These are phyloP conservation scores for Fusarium sp. DNA, from an alignment of 2,329 filamentous ascomycete genomes.

Conservation along the genomic window DNA sequence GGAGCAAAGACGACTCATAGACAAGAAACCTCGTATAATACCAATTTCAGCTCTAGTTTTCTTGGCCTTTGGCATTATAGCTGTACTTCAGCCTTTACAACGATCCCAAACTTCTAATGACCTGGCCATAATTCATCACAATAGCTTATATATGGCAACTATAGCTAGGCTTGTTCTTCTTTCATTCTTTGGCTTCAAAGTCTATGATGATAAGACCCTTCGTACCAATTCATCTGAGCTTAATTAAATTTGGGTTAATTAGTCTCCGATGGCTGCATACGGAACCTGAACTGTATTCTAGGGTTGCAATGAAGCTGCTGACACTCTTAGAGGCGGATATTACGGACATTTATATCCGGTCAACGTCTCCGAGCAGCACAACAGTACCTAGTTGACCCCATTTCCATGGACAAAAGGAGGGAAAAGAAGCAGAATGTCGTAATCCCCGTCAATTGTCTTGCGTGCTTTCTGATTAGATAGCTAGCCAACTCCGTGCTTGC, in stretches of 20 bases:
- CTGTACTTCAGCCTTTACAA: neutral
- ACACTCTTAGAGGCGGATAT: neutral
- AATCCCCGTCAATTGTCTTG: neutral
- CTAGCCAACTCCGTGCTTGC: neutral
- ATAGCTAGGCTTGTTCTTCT: neutral
- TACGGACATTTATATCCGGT: slow-evolving; percentile 21
- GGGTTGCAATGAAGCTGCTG: neutral
- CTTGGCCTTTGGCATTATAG: neutral
- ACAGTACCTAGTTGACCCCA: slow-evolving; percentile 11
- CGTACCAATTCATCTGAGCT: neutral
- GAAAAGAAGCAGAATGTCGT: neutral
- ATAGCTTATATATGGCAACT: neutral
- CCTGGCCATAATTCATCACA: neutral
- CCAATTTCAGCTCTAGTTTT: neutral
- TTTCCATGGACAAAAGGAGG: neutral
- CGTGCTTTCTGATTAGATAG: slow-evolving; percentile 25
- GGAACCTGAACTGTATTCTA: neutral
- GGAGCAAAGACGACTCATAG: neutral
- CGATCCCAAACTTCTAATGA: neutral
- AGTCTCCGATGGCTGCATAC: neutral
- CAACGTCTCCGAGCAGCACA: slow-evolving; percentile 1
- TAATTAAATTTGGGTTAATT: neutral
- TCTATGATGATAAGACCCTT: neutral
- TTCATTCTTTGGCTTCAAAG: neutral
- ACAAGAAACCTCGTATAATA: neutral